These are phyloP conservation scores for Rhynchospora tenuis DNA, from an alignment of 176 grass and related monocot genomes.

Conservation along the genomic window DNA sequence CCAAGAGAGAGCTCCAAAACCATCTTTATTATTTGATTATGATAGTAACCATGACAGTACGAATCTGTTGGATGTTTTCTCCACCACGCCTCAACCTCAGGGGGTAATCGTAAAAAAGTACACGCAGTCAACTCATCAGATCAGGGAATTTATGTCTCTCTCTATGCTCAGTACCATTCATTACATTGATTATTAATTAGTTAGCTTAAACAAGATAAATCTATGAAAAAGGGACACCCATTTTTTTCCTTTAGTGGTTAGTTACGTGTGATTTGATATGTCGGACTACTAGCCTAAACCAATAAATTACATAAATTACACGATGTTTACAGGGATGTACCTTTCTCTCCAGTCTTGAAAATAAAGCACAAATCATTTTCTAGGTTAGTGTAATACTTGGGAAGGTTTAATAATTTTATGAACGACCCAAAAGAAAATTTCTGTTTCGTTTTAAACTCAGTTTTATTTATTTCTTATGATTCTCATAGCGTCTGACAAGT, in stretches of 20 bases:
- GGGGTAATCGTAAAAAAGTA: background rate
- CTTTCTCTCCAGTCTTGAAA: background rate
- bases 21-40: constrained; percentile 13
- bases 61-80: background rate
- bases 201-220: constrained; percentile 13
- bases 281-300: constrained; percentile 25
- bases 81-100: background rate
- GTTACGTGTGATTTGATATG: constrained; percentile 29
- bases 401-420: background rate
- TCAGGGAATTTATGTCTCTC: background rate
- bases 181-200: background rate
- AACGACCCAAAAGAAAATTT: background rate
- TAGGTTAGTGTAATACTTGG: background rate
- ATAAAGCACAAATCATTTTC: background rate
- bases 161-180: background rate
- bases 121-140: background rate
- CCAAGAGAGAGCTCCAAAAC: constrained; percentile 5
- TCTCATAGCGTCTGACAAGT: too few relatives aligned
- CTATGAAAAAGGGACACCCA: constrained; percentile 3
- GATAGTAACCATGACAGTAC: background rate
- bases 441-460: too few relatives aligned
- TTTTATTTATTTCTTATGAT: too few relatives aligned
- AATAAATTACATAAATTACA: background rate
- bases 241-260: constrained; percentile 1
- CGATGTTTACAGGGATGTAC: background rate